Conservation (phyloP, 2,329 filamentous ascomycete species). For the Pleoardoris graminearum region DNA sequence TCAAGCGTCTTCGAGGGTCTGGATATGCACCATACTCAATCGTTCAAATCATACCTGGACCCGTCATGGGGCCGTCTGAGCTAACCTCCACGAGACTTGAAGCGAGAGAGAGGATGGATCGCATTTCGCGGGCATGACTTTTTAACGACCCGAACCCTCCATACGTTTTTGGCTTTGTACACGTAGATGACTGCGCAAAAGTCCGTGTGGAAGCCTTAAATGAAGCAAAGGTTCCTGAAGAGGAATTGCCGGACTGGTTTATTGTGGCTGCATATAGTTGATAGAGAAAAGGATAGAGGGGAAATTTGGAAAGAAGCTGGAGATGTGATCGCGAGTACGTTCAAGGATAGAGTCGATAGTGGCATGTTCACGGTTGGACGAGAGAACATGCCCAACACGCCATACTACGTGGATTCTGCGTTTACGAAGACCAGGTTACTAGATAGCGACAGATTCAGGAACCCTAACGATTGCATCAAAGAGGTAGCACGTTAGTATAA, state of each 20-base stretch:
- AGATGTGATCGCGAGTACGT: constrained; percentile 25
- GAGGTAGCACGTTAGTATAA: constrained; percentile 39
- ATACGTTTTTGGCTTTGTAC: constrained; percentile 43
- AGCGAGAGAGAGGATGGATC: constrained; percentile 31
- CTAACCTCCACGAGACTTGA: constrained; percentile 24
- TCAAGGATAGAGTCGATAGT: constrained; percentile 18
- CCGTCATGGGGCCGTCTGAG: constrained; percentile 39
- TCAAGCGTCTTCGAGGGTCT: constrained; percentile 21
- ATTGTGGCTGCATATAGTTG: constrained; percentile 31
- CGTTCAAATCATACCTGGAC: constrained; percentile 40
- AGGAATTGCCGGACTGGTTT: constrained; percentile 31
- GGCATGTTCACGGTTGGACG: constrained; percentile 30
- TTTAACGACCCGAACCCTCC: constrained; percentile 36
- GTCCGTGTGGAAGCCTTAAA: constrained; percentile 38
- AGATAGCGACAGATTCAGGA: constrained; percentile 20
- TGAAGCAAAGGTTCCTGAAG: constrained; percentile 17
- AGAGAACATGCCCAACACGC: constrained; percentile 36
- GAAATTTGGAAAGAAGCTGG: constrained; percentile 29
- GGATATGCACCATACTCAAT: constrained; percentile 31
- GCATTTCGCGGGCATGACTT: constrained; percentile 36
- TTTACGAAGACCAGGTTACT: constrained; percentile 31
- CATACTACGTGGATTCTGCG: constrained; percentile 34
- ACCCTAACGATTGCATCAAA: constrained; percentile 28
- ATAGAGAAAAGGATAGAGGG: constrained; percentile 21
- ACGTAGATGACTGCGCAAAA: constrained; percentile 36